Percentiles rank a stretch among this genome's conserved stretches.
phyloP scores from a whole-genome alignment of 139 green algal species.

The Haematococcus lacustris region DNA sequence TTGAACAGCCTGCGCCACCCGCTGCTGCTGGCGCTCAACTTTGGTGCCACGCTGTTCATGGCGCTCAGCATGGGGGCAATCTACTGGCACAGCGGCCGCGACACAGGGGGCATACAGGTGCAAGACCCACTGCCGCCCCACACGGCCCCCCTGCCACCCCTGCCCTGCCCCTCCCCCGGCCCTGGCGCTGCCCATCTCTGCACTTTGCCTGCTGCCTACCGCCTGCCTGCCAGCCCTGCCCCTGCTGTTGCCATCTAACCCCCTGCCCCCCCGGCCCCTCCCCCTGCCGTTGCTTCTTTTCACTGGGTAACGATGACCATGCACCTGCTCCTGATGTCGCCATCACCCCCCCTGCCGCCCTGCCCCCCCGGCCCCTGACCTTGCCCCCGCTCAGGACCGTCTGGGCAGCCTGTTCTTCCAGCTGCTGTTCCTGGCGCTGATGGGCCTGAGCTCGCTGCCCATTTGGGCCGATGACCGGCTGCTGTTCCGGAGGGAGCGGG shows the following conservation, averaged over 20 bases:
- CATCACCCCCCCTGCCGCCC: too few species aligned
- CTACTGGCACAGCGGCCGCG: conserved; percentile 37
- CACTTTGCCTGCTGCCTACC: too few species aligned
- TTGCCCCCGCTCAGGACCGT: conserved; percentile 60
- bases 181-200: too few species aligned
- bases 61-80: conserved; percentile 32
- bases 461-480: conserved; percentile 56
- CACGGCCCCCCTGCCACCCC: not conserved
- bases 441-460: conserved; percentile 52
- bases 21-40: conserved; percentile 43
- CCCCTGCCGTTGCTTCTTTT: too few species aligned
- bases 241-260: too few species aligned
- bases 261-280: too few species aligned
- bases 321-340: too few species aligned
- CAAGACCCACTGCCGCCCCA: too few species aligned
- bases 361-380: too few species aligned
- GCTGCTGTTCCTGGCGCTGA: conserved; percentile 54
- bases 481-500: conserved; percentile 67
- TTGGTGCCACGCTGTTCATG: conserved; percentile 25
- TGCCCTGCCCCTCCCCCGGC: too few species aligned
- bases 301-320: too few species aligned
- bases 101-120: conserved; percentile 44
- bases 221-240: too few species aligned
- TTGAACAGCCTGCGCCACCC: conserved; percentile 35
- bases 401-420: conserved; percentile 63